Base-by-base conservation (phyloP, 257 asterid genomes). In the Nicotiana sylvestris region DNA sequence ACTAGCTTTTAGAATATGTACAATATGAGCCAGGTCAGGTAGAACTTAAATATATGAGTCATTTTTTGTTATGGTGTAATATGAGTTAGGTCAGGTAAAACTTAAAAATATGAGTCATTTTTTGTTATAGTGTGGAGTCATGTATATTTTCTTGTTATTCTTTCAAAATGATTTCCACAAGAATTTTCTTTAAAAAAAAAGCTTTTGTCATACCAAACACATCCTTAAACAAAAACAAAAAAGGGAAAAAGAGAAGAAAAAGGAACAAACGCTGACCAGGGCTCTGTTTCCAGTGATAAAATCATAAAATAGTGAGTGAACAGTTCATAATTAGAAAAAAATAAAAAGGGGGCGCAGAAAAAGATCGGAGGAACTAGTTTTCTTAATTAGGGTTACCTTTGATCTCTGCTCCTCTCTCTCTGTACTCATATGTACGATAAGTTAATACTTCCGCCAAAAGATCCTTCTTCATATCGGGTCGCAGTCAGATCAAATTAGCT, bases 331-430 rank as follows among this genome's bases (percentile, higher is more conserved):
- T 61, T 62, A 3, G 13, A n/a, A 5, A 18, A n/a, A 76, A 62
- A 56, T 39, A 16, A 72, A 65, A 84, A 58, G 33, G 81, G 6
- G 58, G 69, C 62, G 53, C 21, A 61, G 25, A 56, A 84, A 81
- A 25, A 82, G 27, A 10, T 46, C 77, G 78, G 61, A 81, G 74
- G 80, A 85, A 81, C 62, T 87, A 87, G 88, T 86, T 88, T 81
- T 81, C 76, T 49, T 80, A 66, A 80, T 32, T 72, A 82, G 87
- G 84, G 81, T 77, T 76, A n/a, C 83, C 72, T 87, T 66, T 79
- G 85, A 84, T 84, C 81, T 77, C 51, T 80, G 27, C 51, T 61
- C 62, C 27, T 29, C 51, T 58, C 56, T 49, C 46, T 29, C 58
- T 43, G 32, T 64, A 35, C 49, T 11, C 16, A 4, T 79, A 4